Conservation (phyloP, 2,329 filamentous ascomycete species). For the Metarhizium robertsii region DNA sequence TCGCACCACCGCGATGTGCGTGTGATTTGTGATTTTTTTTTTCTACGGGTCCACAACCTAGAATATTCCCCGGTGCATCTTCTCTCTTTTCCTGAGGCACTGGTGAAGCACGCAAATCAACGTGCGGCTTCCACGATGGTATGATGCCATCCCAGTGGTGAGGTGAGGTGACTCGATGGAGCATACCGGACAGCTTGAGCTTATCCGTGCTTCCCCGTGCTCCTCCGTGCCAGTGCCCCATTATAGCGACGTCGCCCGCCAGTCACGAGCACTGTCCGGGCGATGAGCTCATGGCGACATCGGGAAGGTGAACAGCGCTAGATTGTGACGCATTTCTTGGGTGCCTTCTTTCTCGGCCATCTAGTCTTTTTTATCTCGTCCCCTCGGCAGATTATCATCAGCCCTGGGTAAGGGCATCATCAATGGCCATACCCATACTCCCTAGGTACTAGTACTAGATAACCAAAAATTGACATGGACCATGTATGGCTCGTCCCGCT, state of each 20-base stretch:
- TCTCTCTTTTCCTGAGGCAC: not conserved
- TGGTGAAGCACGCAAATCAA: constrained; percentile 3
- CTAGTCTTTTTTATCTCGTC: not conserved
- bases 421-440: too few species aligned
- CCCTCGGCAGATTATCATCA: too few species aligned
- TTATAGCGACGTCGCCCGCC: not conserved
- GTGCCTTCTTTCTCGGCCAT: too few species aligned
- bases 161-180: constrained; percentile 6
- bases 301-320: not conserved
- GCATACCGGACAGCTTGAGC: not conserved
- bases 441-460: too few species aligned
- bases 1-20: not conserved
- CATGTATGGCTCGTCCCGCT: not conserved
- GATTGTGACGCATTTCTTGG: too few species aligned
- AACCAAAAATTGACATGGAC: not conserved
- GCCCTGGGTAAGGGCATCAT: too few species aligned
- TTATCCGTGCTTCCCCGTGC: too few species aligned
- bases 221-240: not conserved
- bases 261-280: not conserved
- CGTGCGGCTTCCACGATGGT: constrained; percentile 2
- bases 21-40: not conserved
- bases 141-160: constrained; percentile 7
- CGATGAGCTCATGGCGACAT: not conserved
- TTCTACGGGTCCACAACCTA: not conserved
- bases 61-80: not conserved